These are phyloP conservation scores for Endotrypanum monterogeii DNA, from an alignment of 208 protist species.

Conservation along the genomic window DNA sequence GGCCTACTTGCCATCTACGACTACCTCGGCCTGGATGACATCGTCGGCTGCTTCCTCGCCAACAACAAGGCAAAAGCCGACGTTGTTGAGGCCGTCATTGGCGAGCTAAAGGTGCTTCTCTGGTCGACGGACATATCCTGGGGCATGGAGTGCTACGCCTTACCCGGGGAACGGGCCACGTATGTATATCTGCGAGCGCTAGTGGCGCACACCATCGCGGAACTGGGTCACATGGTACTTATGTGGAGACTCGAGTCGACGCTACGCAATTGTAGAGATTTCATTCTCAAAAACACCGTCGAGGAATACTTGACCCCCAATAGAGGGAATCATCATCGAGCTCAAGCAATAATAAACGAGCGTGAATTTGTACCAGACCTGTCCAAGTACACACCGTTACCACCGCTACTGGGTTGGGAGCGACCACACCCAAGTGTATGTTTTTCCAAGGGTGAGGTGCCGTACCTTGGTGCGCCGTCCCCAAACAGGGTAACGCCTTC, in stretches of 20 bases:
- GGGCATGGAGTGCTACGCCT: conserved; percentile 32
- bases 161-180: conserved; percentile 22
- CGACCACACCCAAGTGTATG: background rate
- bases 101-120: conserved; percentile 77
- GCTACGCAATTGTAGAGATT: conserved; percentile 32
- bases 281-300: conserved; percentile 17
- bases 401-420: conserved; percentile 34
- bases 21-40: conserved; percentile 63
- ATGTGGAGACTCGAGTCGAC: conserved; percentile 75
- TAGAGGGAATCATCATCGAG: background rate
- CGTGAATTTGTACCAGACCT: conserved; percentile 25
- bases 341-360: background rate
- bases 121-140: conserved; percentile 55
- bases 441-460: background rate
- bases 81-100: conserved; percentile 82
- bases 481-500: background rate
- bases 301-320: conserved; percentile 3
- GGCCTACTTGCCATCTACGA: conserved; percentile 85
- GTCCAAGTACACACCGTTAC: conserved; percentile 37
- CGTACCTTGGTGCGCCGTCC: background rate
- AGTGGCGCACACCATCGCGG: conserved; percentile 68
- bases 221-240: conserved; percentile 79
- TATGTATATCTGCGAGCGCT: conserved; percentile 52
- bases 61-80: conserved; percentile 87
- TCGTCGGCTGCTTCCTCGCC: conserved; percentile 51